Conservation (phyloP, 129 eudicot genomes). For the Flaveria sonorensis region DNA sequence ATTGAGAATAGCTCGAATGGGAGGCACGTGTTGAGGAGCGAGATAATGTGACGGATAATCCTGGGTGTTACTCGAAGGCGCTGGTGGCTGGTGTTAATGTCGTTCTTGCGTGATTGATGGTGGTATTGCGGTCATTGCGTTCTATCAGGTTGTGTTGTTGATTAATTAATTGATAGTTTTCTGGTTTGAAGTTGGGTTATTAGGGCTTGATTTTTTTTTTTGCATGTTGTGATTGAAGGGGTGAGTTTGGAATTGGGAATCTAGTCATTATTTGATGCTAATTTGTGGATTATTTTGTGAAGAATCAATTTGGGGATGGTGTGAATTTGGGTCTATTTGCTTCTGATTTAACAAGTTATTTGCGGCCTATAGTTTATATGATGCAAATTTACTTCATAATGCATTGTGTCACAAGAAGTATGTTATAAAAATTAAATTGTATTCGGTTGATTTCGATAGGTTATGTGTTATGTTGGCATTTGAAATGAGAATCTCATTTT, state of each 20-base stretch:
- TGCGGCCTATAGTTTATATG: neutral
- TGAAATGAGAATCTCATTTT: neutral
- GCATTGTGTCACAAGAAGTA: neutral
- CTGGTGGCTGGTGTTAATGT: slow-evolving; percentile 56
- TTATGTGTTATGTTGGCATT: neutral
- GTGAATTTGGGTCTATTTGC: neutral
- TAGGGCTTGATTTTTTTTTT: neutral
- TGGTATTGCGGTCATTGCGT: slow-evolving; percentile 63
- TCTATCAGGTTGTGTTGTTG: slow-evolving; percentile 56
- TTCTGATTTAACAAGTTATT: slow-evolving; percentile 2
- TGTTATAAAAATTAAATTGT: neutral
- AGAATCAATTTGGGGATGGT: neutral
- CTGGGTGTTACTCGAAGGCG: slow-evolving; percentile 58
- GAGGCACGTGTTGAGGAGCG: slow-evolving; percentile 34
- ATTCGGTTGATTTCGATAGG: neutral
- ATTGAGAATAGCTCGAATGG: neutral
- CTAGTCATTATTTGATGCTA: neutral
- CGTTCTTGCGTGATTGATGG: slow-evolving; percentile 68
- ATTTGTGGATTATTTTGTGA: neutral
- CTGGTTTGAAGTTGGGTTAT: neutral
- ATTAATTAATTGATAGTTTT: neutral
- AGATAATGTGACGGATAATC: slow-evolving; percentile 45
- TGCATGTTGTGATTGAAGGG: neutral
- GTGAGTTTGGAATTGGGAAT: neutral
- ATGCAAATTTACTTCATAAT: neutral